A percentile compares a stretch with the other conserved stretches of the same genome.
Evolutionary conservation across 78 protist species (phyloP).

Genomic region (Dictyostelium citrinum): DNA sequence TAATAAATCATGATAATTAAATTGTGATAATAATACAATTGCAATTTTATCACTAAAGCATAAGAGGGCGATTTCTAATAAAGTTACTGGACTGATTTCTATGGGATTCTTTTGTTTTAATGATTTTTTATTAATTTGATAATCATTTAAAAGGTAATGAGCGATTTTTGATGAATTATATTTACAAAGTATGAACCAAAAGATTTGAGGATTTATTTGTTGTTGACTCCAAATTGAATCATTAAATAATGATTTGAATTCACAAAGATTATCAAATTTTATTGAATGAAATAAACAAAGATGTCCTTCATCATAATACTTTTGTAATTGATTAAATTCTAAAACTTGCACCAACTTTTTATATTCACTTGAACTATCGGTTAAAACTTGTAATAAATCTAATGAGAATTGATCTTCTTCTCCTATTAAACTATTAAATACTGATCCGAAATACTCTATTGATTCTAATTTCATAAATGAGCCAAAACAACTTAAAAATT

Average conservation of each 20-base stretch:
- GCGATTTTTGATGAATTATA: background rate
- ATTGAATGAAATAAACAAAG: background rate
- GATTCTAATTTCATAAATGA: background rate
- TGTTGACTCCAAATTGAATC: background rate
- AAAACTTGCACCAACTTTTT: background rate
- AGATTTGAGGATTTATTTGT: background rate
- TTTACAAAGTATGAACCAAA: background rate
- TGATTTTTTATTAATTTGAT: background rate
- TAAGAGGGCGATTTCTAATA: background rate
- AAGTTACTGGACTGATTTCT: background rate
- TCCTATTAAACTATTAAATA: background rate
- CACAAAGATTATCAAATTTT: background rate
- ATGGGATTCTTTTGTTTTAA: background rate
- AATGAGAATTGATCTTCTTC: background rate
- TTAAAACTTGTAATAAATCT: background rate
- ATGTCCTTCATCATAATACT: background rate
- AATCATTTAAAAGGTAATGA: background rate
- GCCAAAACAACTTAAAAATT: background rate
- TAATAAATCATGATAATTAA: background rate
- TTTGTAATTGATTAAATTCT: background rate
- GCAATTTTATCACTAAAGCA: background rate
- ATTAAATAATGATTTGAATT: background rate
- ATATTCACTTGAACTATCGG: background rate
- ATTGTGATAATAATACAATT: background rate
- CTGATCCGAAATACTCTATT: background rate